Base-by-base conservation (phyloP, 2,329 filamentous ascomycete genomes). In the Phaeosphaeria sp. region DNA sequence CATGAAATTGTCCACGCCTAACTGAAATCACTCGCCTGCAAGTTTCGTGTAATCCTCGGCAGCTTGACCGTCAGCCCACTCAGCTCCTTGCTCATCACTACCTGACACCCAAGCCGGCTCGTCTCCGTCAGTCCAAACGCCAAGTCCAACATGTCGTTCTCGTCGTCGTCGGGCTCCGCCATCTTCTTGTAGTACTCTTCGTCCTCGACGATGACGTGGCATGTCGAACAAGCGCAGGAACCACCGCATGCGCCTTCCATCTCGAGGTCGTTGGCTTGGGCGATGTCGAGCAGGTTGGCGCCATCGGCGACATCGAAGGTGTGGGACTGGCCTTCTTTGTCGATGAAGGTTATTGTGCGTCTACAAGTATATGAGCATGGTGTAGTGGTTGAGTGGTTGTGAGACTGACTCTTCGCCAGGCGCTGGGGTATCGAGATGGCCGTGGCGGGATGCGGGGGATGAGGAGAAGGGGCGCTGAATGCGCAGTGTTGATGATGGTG, bases 181-280 rank as follows among this genome's bases (percentile, higher is more conserved):
- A 93, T 92, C 78, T 86, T 87, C 66, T 94, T 90, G 79, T 90
- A 94, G 78, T 87, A 85, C 4, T 86, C 85, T 45, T 91, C 87
- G 71, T 90, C 87, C 57, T 86, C 79, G 39, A 97, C 91, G 61
- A 97, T 93, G 55, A 96, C 89, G 79, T 97, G 93, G 81, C 93
- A 97, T 6, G 93, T 97, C 56, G 91, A 95, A 81, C 93, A 97
- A 53, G 93, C 93, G 79, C 93, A 97, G 33, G 91, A 95, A 21
- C 93, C 95, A 66, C 95, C 95, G 74, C 95, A 99, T 13, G 95
- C 95, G 60, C 95, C 93, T 83, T 99, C 95, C 94, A 99, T 98
- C 78, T 99, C 95, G 43, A 99, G 82, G 73, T 98, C 94, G 78
- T 98, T 87, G 46, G 91, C 92, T 77, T 97, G 94, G 21, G 94